Evolutionary conservation across 2,329 filamentous ascomycete genomes (phyloP).

Genomic region (Colletotrichum graminicola): DNA sequence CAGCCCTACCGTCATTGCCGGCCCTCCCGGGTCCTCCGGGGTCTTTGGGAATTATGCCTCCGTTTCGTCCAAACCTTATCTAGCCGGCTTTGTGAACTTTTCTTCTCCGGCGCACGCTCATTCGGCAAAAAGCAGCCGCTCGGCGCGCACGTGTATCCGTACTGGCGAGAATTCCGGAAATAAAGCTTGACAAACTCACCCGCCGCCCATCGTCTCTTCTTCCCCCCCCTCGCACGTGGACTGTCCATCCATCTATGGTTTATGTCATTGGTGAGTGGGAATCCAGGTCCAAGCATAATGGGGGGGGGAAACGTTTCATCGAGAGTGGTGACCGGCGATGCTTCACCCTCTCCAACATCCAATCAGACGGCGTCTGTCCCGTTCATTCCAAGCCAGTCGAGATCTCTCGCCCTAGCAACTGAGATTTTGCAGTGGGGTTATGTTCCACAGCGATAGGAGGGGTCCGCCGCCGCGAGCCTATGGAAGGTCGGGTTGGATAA

Average conservation of each 20-base stretch:
- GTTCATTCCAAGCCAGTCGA: neutral
- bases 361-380: constrained; percentile 15
- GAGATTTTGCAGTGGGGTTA: neutral
- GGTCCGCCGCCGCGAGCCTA: neutral
- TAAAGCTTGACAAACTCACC: neutral
- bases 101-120: neutral
- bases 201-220: constrained; percentile 13
- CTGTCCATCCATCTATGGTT: constrained; percentile 4
- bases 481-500: neutral
- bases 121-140: neutral
- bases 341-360: neutral
- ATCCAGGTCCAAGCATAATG: constrained; percentile 8
- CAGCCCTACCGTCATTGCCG: neutral
- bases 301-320: constrained; percentile 33
- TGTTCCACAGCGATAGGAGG: neutral
- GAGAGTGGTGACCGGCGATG: constrained; percentile 3
- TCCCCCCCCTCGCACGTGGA: constrained; percentile 30
- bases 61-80: neutral
- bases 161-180: neutral
- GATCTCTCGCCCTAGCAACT: neutral
- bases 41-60: neutral
- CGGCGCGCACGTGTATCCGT: neutral
- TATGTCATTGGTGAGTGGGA: constrained; percentile 22
- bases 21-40: neutral
- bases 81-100: neutral